phyloP scores from a whole-genome alignment of 2,329 filamentous ascomycete genomes.

The Colletotrichum plurivorum region DNA sequence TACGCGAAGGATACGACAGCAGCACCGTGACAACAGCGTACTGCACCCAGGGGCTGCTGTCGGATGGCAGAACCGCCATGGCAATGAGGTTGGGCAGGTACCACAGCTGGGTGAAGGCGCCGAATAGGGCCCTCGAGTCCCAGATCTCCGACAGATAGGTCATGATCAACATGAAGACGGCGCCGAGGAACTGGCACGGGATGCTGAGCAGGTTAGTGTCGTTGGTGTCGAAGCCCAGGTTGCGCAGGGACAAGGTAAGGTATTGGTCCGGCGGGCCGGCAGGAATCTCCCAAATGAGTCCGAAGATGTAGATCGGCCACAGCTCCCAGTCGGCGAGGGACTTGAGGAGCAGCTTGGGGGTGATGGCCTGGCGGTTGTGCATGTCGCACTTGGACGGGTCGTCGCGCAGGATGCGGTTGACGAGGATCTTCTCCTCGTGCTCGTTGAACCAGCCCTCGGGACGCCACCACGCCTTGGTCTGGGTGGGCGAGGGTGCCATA shows the following conservation, averaged over 20 bases:
- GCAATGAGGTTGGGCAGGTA: constrained; percentile 51
- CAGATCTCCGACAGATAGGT: constrained; percentile 50
- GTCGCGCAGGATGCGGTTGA: constrained; percentile 68
- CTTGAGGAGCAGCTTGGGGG: constrained; percentile 59
- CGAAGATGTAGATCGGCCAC: constrained; percentile 67
- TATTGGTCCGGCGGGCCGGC: constrained; percentile 45
- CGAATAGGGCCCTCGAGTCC: constrained; percentile 48
- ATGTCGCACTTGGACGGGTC: constrained; percentile 69
- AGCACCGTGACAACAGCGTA: constrained; percentile 50
- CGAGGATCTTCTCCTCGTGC: constrained; percentile 69
- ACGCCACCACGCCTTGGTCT: constrained; percentile 62
- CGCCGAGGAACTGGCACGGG: constrained; percentile 38
- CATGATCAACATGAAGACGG: constrained; percentile 41
- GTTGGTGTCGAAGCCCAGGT: constrained; percentile 56
- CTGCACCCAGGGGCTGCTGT: constrained; percentile 48
- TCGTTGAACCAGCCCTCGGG: constrained; percentile 70
- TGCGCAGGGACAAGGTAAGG: constrained; percentile 45
- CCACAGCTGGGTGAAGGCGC: constrained; percentile 51
- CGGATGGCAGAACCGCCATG: constrained; percentile 47
- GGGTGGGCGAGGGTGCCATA: constrained; percentile 50
- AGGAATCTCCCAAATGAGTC: constrained; percentile 57
- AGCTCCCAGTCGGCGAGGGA: constrained; percentile 67
- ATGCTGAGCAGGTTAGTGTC: constrained; percentile 58
- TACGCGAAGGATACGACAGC: constrained; percentile 51
- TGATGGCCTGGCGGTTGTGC: constrained; percentile 68